Evolutionary conservation across 2,329 filamentous ascomycete species (phyloP).

Genomic region (Monosporascus sp.): DNA sequence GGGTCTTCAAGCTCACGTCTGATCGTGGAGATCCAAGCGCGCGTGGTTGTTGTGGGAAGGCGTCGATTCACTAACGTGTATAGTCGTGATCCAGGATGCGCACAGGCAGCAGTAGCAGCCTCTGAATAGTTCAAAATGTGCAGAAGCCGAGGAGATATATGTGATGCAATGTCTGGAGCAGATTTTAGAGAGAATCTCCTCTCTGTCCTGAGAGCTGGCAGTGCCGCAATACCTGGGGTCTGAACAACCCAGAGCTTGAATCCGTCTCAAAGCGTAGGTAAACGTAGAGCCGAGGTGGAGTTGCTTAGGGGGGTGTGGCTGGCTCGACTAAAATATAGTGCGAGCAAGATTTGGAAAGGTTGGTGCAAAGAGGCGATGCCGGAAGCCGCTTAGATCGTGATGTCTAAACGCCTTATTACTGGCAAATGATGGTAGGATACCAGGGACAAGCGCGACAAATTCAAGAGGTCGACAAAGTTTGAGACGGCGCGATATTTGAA

Average conservation of each 20-base stretch:
- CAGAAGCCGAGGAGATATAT: background rate
- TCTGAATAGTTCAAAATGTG: background rate
- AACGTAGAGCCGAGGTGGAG: background rate
- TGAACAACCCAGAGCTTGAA: background rate
- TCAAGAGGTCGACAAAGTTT: constrained; percentile 12
- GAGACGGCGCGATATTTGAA: constrained; percentile 20
- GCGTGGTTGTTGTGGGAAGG: background rate
- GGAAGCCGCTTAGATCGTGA: constrained; percentile 22
- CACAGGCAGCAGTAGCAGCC: background rate
- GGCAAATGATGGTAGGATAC: constrained; percentile 9
- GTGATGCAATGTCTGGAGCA: background rate
- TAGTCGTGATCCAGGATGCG: background rate
- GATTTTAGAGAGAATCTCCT: background rate
- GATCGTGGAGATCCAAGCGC: background rate
- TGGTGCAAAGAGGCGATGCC: constrained; percentile 20
- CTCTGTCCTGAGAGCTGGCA: background rate
- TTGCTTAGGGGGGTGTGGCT: background rate
- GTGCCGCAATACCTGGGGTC: background rate
- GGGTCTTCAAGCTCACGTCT: constrained; percentile 7
- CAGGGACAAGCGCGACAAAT: constrained; percentile 20
- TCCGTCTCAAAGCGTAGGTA: background rate
- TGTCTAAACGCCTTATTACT: constrained; percentile 18
- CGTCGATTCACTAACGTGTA: background rate
- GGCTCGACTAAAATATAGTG: constrained; percentile 23
- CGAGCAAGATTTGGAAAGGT: constrained; percentile 16